Base-by-base conservation (phyloP, 2,329 filamentous ascomycete genomes). In the Stagonosporopsis rhizophila region DNA sequence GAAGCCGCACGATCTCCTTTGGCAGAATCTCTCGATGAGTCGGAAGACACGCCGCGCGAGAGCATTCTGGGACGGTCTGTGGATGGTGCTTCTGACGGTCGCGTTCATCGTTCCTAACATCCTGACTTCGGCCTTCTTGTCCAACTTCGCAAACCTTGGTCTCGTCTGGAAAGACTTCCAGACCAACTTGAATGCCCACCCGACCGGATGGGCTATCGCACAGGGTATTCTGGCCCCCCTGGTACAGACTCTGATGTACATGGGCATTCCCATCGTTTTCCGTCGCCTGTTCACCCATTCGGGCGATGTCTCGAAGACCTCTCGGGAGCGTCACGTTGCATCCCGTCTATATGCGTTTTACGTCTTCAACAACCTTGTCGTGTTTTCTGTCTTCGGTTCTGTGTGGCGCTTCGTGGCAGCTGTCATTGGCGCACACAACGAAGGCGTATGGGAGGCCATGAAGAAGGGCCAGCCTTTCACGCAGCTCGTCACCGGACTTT, bases 311-410 rank as follows among this genome's bases (percentile, higher is more conserved):
- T 96, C 92, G 32, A 98, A 97, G 78, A 96, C 91, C 0, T 90
- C 91, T 25, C 87, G 95, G 49, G 95, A 99, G 74, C 85, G 91
- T 19, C 94, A 98, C 75, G 95, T 98, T 48, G 83, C 94, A 55
- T 88, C 87, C 60, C 96, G 96, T 74, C 83, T 99, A 1, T 99
- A 96, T 77, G 85, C 89, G n/a, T 99, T 99, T 80, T 98, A 98
- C 77, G 86, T 97, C 48, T 92, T 99, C 82, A 98, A 99, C 83
- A 97, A 98, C 73, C 78, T 98, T 51, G 80, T 98, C 60, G 87
- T 98, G 47, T 97, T 98, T 76, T 96, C 92, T 4, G 80, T 96
- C 7, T 98, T 98, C 76, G 92, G 91, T 39, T 88, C 90, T 0
- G 78, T 92, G n/a, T 97, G 90, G 89, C 81, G 82, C 0, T 95